Conservation (phyloP, 441 rosid species). For the Euphorbia schlechtendalii region DNA sequence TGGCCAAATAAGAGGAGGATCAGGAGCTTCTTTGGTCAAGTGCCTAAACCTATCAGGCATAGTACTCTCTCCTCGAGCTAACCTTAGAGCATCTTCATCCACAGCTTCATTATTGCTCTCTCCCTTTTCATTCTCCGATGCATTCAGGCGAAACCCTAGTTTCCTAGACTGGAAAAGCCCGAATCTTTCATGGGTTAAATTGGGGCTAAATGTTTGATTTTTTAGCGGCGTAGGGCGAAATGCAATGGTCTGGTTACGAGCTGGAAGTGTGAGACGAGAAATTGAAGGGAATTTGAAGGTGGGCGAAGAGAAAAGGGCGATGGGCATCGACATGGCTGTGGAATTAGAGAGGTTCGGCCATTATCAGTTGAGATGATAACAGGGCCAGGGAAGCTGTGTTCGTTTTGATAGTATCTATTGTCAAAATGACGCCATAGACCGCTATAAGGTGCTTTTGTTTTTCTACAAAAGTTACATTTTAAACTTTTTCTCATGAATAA, state of each 20-base stretch:
- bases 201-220: constrained; percentile 12
- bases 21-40: constrained; percentile 76
- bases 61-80: constrained; percentile 64
- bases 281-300: constrained; percentile 18
- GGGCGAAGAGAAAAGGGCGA: constrained; percentile 19
- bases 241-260: constrained; percentile 5
- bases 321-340: constrained; percentile 17
- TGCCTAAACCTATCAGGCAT: constrained; percentile 80
- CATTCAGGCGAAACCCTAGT: constrained; percentile 28
- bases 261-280: constrained; percentile 16
- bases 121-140: constrained; percentile 29
- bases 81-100: constrained; percentile 39
- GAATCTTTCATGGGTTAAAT: constrained; percentile 4
- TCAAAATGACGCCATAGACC: too few species aligned
- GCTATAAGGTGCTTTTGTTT: too few species aligned
- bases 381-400: too few species aligned
- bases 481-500: too few species aligned
- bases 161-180: constrained; percentile 20
- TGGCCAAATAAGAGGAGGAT: constrained; percentile 64
- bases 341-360: constrained; percentile 14
- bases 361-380: background rate
- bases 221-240: constrained; percentile 9
- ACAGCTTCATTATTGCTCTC: constrained; percentile 19
- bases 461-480: too few species aligned
- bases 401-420: background rate